These are phyloP conservation scores for Rhodotorula sp. DNA, from an alignment of 1,284 basidiomycete genomes.

Conservation along the genomic window DNA sequence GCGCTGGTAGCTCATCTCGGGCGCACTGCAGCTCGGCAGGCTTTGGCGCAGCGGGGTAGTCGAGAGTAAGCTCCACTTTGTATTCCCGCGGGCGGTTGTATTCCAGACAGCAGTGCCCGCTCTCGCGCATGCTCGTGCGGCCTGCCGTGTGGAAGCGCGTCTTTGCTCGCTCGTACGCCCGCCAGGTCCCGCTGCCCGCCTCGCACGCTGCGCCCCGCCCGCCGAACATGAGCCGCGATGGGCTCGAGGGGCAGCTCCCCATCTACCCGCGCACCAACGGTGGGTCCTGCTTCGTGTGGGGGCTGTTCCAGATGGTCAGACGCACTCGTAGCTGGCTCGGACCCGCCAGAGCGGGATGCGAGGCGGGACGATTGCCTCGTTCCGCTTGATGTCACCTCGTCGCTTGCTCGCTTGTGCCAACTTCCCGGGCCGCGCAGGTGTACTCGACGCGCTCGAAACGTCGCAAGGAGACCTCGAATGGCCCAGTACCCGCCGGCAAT, in stretches of 20 bases:
- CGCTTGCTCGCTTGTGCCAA: too few relatives aligned
- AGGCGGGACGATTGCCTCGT: background rate
- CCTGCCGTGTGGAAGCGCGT: background rate
- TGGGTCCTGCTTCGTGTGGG: background rate
- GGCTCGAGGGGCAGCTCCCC: background rate
- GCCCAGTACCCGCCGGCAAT: background rate
- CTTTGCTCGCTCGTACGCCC: conserved; percentile 14
- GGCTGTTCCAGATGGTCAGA: too few relatives aligned
- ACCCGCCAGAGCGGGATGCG: too few relatives aligned
- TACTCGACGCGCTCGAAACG: too few relatives aligned
- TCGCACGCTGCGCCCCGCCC: background rate
- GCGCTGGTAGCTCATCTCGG: conserved; percentile 8
- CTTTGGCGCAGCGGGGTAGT: background rate
- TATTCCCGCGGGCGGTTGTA: too few relatives aligned
- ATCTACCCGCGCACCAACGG: conserved; percentile 3
- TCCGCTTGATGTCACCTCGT: background rate
- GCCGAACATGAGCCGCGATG: background rate
- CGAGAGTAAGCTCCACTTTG: background rate
- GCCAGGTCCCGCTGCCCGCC: conserved; percentile 13
- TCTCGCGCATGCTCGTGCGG: too few relatives aligned
- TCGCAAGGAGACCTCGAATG: background rate
- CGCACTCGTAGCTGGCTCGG: too few relatives aligned
- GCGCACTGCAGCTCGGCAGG: background rate
- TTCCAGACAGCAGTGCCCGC: too few relatives aligned
- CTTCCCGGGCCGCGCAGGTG: too few relatives aligned